Evolutionary conservation across 208 protist species (phyloP), one percentile per base, ranked within the genome.

Genomic region (Trypanosoma theileri): DNA sequence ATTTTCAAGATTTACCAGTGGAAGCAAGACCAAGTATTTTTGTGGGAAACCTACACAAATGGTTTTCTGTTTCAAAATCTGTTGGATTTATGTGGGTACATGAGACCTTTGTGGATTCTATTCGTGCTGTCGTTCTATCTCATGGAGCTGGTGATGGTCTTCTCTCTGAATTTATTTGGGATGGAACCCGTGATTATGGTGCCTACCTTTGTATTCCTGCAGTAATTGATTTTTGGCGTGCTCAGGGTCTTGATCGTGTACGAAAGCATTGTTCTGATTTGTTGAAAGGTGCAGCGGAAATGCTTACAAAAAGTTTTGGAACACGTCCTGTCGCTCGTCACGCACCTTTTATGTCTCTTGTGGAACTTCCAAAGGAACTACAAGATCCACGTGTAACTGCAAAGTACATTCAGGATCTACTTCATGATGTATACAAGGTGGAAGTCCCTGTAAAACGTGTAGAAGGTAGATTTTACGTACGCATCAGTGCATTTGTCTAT

Each of bases 1-100:
- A 94, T 57, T 93, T 96, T 66, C 75, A 79, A 46, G 59, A 74
- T 1, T 76, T 96, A 16, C 76, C 73, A 4, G 35, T 53, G 4
- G 71, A 84, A 64, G 72, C 69, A 31, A 80, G 84, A 72, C 89
- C 85, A 9, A 94, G 77, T 45, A 67, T 92, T 7, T 96, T 91
- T 76, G 80, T 92, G 16, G 89, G 85, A 8, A 97, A 96, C 63
- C 72, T 91, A 31, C 94, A 97, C 81, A 97, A 97, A 74, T 97
- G 94, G 92, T 87, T 95, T 59, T 94, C 81, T 21, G 69, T 77
- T 11, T 82, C 92, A 57, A 95, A 95, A 75, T 86, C 91, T 8
- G 83, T 71, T n/a, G 94, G 89, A 42, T 94, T 93, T 69, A 83
- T 97, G 72, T 95, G 87, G 85, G 83, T 93, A 24, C 66, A 86